Evolutionary conservation across 164 flowering plant species (phyloP), one percentile per base, ranked within the genome.

Genomic region (Echeveria elegans): DNA sequence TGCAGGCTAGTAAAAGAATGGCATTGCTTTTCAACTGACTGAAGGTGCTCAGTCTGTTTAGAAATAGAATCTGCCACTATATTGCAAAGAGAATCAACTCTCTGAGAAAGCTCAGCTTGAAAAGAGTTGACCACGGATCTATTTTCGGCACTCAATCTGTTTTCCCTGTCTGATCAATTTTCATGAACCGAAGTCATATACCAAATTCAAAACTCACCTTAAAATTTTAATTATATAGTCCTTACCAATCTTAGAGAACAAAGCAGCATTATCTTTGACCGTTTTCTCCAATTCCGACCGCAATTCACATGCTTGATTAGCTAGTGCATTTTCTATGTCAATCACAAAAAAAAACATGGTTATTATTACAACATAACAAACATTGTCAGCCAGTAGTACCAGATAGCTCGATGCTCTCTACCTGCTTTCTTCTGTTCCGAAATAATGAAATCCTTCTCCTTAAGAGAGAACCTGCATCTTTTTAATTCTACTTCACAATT

Each of bases 341-440:
- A 34, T 3, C 68, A 74, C 10, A n/a, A n/a, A n/a, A 62, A 11
- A 74, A 64, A 66, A 14, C 67, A 30, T 24, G 36, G 45, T 1
- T 15, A 65, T 23, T 65, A 66, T 43, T 43, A 2, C 37, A 62
- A 21, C 60, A 19, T n/a, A 63, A 12, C 6, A 14, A 19, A 61
- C 16, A 21, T 24, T 40, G 53, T 11, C 0, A 24, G 23, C 47
- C 23, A 53, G 68, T 53, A 19, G 24, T n/a, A n/a, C n/a, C n/a
- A n/a, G n/a, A n/a, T n/a, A 7, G 5, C 19, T 1, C 18, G 67
- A 4, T n/a, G 32, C 19, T 47, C 16, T 43, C 64, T 58, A 86
- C 90, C 91, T 68, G 99, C 88, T 84, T 85, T 89, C 75, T 72
- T 81, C 75, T 91, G 99, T 71, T 86, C 87, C 63, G 90, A 86